A percentile compares a stretch with the other conserved stretches of the same genome.
phyloP scores from a whole-genome alignment of 2,329 filamentous ascomycete genomes.

The Venturia pyrina region DNA sequence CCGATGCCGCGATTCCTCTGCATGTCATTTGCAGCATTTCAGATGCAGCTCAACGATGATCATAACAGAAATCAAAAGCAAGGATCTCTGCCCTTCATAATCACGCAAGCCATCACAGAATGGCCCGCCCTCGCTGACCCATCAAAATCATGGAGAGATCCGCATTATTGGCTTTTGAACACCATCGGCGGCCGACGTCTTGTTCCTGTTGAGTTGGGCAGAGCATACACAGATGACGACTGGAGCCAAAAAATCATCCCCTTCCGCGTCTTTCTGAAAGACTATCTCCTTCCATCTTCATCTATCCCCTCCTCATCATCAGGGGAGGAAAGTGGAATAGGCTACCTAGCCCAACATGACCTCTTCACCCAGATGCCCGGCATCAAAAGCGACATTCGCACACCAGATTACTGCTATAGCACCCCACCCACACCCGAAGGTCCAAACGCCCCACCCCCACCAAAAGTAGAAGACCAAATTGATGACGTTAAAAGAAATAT shows the following conservation, averaged over 20 bases:
- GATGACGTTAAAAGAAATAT: slow-evolving; percentile 51
- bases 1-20: slow-evolving; percentile 20
- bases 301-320: neutral
- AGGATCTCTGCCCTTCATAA: slow-evolving; percentile 49
- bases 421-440: slow-evolving; percentile 40
- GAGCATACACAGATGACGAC: slow-evolving; percentile 74
- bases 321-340: slow-evolving; percentile 32
- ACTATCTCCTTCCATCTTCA: slow-evolving; percentile 41
- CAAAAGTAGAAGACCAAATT: neutral
- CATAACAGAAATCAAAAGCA: neutral
- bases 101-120: slow-evolving; percentile 51
- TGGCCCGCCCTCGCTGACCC: slow-evolving; percentile 66
- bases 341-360: slow-evolving; percentile 88
- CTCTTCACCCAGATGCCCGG: slow-evolving; percentile 73
- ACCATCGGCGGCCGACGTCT: slow-evolving; percentile 71
- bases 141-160: slow-evolving; percentile 59
- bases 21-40: slow-evolving; percentile 19
- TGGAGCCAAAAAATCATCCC: slow-evolving; percentile 77
- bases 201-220: slow-evolving; percentile 76
- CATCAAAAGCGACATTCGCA: slow-evolving; percentile 62
- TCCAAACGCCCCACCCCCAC: slow-evolving; percentile 25
- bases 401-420: slow-evolving; percentile 80
- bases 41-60: slow-evolving; percentile 17
- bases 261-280: slow-evolving; percentile 60
- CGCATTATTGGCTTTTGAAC: slow-evolving; percentile 59